These are phyloP conservation scores for Ganoderma sinense DNA, from an alignment of 1,284 basidiomycete genomes.

Conservation along the genomic window DNA sequence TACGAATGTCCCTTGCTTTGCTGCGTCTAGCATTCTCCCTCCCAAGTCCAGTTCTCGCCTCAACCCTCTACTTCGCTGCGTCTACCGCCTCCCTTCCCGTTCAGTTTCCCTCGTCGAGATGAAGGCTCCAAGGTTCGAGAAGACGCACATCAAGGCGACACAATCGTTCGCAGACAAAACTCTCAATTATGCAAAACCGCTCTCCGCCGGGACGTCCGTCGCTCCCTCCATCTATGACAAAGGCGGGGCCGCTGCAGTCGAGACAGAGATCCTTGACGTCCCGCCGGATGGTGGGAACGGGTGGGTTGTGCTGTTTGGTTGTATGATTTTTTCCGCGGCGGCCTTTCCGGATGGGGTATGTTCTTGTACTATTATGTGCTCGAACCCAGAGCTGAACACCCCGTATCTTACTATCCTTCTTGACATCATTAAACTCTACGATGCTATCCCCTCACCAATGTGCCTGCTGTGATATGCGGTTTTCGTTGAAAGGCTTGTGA, in stretches of 20 bases:
- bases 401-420: background rate
- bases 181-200: slow-evolving; percentile 23
- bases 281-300: slow-evolving; percentile 35
- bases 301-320: slow-evolving; percentile 34
- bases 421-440: background rate
- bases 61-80: slow-evolving; percentile 7
- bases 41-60: background rate
- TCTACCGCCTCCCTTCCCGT: slow-evolving; percentile 10
- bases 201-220: slow-evolving; percentile 27
- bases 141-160: slow-evolving; percentile 29
- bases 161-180: slow-evolving; percentile 27
- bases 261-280: slow-evolving; percentile 22
- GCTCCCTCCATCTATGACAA: slow-evolving; percentile 23
- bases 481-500: slow-evolving; percentile 31
- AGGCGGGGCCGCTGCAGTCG: slow-evolving; percentile 15
- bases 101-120: slow-evolving; percentile 17
- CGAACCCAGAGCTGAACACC: too few species aligned
- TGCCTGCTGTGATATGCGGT: slow-evolving; percentile 11
- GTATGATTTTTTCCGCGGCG: slow-evolving; percentile 32
- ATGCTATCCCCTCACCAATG: slow-evolving; percentile 12
- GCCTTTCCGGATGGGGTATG: slow-evolving; percentile 35
- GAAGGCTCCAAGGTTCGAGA: slow-evolving; percentile 34
- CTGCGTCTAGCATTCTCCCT: too few species aligned
- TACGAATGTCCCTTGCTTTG: too few species aligned
- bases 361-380: slow-evolving; percentile 16